phyloP scores from a whole-genome alignment of 1,139 yeast species.

The Candida gigantensis region DNA sequence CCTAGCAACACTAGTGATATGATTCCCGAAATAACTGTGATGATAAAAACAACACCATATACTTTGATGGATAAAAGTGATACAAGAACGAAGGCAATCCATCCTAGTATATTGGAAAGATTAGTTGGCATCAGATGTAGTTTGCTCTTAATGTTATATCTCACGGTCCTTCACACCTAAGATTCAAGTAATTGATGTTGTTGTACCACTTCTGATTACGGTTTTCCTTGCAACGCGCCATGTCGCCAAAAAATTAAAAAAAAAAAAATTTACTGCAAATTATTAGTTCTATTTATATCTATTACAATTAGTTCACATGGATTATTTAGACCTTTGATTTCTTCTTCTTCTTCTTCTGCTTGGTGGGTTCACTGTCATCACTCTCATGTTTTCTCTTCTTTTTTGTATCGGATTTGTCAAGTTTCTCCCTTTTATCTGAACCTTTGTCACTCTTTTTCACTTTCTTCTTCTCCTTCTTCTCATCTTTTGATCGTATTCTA shows the following conservation, averaged over 20 bases:
- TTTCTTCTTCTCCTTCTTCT: slow-evolving; percentile 7
- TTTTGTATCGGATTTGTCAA: slow-evolving; percentile 15
- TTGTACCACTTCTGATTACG: no score
- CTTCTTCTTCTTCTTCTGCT: slow-evolving; percentile 1
- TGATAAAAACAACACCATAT: not conserved
- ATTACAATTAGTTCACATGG: no score
- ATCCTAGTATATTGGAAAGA: not conserved
- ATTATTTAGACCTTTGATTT: not conserved
- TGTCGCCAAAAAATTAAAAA: no score
- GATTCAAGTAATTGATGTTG: no score
- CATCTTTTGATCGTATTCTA: slow-evolving; percentile 16
- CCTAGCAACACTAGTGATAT: not conserved
- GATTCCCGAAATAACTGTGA: not conserved
- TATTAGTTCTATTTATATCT: no score
- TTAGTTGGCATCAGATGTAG: no score
- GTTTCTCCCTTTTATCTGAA: slow-evolving; percentile 15
- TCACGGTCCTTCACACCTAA: no score
- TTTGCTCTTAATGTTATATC: no score
- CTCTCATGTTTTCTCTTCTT: slow-evolving; percentile 12
- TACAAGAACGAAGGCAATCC: not conserved
- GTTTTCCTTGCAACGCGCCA: no score
- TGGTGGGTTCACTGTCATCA: slow-evolving; percentile 4
- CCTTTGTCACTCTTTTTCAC: slow-evolving; percentile 17
- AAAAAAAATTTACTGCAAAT: no score
- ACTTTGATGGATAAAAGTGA: not conserved